Base-by-base conservation (phyloP, 1,284 basidiomycete species). In the Microstroma glucosiphilum region DNA sequence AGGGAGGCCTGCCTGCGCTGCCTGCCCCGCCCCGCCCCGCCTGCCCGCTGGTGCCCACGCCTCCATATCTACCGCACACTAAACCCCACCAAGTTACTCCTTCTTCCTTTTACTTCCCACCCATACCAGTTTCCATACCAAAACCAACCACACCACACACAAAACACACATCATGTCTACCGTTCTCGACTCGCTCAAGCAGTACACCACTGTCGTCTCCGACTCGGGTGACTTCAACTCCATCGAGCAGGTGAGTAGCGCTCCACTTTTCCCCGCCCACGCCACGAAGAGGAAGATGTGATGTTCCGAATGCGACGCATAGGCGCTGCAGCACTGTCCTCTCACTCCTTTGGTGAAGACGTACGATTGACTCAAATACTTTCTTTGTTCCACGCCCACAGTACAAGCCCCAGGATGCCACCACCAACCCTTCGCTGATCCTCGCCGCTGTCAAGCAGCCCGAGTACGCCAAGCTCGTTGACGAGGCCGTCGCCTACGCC, bases 401-500 rank as follows among this genome's bases (percentile, higher is more conserved):
- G 23, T 78, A 78, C 76, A 78, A 78, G 77, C 77, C 77, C 58
- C 75, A 77, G 66, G 77, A 78, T 66, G 77, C 77, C 42, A 78
- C 77, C 61, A 78, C 77, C 62, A 54, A 54, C 51, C 51, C 51
- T 21, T 81, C 79, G 60, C 80, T 85, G 64, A 90, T 94, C 82
- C 85, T 98, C 71, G 91, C 92, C 30, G 96, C 94, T 55, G 88
- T 92, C 74, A 89, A 89, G 84, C 90, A 97, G 82, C 82, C 89
- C 48, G 86, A 85, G 53, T 98, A 99, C 82, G 83, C 87, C 66
- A 86, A 85, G 63, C 82, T 97, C 74, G 90, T 98, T 77, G 87
- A 94, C 77, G 83, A 82, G 55, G 93, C 94, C 66, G 84, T 96
- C 77, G 80, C 85, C 69, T 87, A 86, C 82, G 94, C 85, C 74